Base-by-base conservation (phyloP, 345 rosid genomes). In the Reutealis trisperma region DNA sequence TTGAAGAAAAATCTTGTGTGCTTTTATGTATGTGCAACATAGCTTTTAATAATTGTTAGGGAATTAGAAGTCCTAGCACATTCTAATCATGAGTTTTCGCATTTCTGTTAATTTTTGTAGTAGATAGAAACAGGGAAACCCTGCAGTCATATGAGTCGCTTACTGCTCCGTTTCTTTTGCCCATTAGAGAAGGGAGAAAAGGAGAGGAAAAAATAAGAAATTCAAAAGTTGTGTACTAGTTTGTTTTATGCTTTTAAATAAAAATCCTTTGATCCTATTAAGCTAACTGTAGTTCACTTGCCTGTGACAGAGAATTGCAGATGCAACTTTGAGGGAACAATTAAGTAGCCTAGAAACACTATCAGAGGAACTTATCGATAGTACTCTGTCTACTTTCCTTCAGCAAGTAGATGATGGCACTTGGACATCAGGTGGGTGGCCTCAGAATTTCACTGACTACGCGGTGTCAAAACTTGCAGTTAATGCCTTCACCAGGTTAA, bases 361-460 rank as follows among this genome's bases (percentile, higher is more conserved):
- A 10, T 83, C 96, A 11, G 97, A 93, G 77, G 95, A 93, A 70
- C 66, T 83, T 19, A 81, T 96, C 10, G 98, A 96, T 66, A 65
- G 80, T 51, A 90, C 85, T 15, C 69, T 90, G 5, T 83, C 88
- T 0, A 89, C 82, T 75, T 96, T 96, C 85, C 79, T 93, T 19
- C 79, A 89, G 72, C 96, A 93, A 85, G 97, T 90, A 41, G 94
- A 93, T 61, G 91, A 88, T 30, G 91, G 89, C 41, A 86, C 87
- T 4, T 95, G 98, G 98, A 70, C 80, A 41, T 87, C 93, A 18
- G 96, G 94, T 51, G 98, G 97, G 18, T 96, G 99, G 99, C 99
- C 99, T 72, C 88, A 90, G 78, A 75, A 77, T 2, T 85, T 82
- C 80, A 96, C 98, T 0, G 98, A 93, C 84, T 96, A 93, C 81